Evolutionary conservation across 2,329 filamentous ascomycete genomes (phyloP), one percentile per base, ranked within the genome.

Genomic region (Elsinoe ampelina): DNA sequence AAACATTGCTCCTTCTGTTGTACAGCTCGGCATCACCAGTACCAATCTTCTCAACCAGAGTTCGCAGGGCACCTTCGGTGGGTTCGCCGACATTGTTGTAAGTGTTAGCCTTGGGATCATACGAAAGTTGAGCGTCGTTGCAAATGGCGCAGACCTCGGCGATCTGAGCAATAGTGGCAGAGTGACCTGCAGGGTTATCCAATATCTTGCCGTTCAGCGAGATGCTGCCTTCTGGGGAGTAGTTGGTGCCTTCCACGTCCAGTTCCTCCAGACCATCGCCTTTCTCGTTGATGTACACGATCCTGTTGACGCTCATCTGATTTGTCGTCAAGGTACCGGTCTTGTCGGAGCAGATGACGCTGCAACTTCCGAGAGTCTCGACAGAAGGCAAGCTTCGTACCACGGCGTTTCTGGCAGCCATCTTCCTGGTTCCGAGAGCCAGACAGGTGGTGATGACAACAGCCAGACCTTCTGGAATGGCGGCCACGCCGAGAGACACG

Each of bases 401-500:
- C 36, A 98, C 91, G 6, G 93, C 93, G 68, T 97, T 97, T 78
- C 95, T 97, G 59, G 90, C 88, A 17, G 93, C 95, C 95, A 98
- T 98, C 75, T 95, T 97, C 62, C 93, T 85, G 3, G 95, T 98
- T 64, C 95, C 93, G 32, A 98, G 80, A 61, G 93, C 93, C 60
- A 98, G 77, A 72, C 93, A 98, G 30, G 93, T 97, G n/a, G 93
- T 98, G 64, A 98, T 98, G 63, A 98, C 95, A 55, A 97, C 93
- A 32, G 93, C 93, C 45, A 98, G 81, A 71, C 95, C 93, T 75
- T 98, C 93, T 0, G 93, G 93, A 67, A 98, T 98, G 63, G 95
- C 93, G 47, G 93, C 93, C 41, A 98, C 93, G 72, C 93, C 95
- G 36, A 98, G 86, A 51, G 93, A 98, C 41, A 98, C 95, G 41